Evolutionary conservation across 2,329 filamentous ascomycete genomes (phyloP).

Genomic region (Stachybotrys echinatus): DNA sequence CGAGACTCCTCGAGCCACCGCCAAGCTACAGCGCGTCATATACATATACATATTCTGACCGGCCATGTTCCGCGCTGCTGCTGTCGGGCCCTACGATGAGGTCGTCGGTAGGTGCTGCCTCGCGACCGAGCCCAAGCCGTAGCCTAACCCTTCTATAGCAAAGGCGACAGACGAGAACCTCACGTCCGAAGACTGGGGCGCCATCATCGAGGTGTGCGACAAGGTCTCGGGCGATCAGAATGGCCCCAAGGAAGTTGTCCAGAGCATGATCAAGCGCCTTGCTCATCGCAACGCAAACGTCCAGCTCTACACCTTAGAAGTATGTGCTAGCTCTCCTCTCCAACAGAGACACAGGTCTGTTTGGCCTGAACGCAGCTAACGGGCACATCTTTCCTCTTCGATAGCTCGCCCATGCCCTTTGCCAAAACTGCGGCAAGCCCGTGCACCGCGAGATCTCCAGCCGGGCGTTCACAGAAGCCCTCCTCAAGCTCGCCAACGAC

Average conservation of each 20-base stretch:
- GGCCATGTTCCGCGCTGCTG: slow-evolving; percentile 55
- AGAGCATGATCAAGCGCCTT: slow-evolving; percentile 85
- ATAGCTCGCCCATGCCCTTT: slow-evolving; percentile 82
- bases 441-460: slow-evolving; percentile 89
- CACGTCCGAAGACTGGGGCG: slow-evolving; percentile 70
- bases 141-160: slow-evolving; percentile 33
- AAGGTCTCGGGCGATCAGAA: slow-evolving; percentile 49
- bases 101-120: slow-evolving; percentile 51
- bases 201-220: slow-evolving; percentile 60
- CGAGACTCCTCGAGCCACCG: not conserved
- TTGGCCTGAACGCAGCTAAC: not conserved
- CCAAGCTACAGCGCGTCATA: too few relatives aligned
- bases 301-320: slow-evolving; percentile 89
- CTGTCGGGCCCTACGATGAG: slow-evolving; percentile 54
- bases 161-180: slow-evolving; percentile 96
- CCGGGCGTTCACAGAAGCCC: slow-evolving; percentile 88
- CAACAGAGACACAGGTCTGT: not conserved
- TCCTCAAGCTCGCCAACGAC: slow-evolving; percentile 86
- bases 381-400: not conserved
- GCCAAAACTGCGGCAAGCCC: slow-evolving; percentile 81
- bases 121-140: too few relatives aligned
- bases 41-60: not conserved
- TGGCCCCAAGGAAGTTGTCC: slow-evolving; percentile 76
- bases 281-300: slow-evolving; percentile 95
- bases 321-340: slow-evolving; percentile 28